Base-by-base conservation (phyloP, 208 protist genomes). In the Leishmania tarentolae region DNA sequence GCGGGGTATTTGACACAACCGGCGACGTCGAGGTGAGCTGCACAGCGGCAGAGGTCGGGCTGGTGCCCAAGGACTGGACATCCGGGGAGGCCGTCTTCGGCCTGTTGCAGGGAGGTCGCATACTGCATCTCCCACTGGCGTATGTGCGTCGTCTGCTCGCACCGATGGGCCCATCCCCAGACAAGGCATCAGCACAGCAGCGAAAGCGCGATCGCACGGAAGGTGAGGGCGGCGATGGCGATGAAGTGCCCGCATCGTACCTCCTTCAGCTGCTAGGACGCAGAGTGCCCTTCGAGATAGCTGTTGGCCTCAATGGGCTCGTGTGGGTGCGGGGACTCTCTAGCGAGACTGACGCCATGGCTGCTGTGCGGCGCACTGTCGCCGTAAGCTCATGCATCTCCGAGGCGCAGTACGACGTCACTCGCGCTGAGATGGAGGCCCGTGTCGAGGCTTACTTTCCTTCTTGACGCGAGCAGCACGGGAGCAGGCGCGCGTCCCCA, bases 41-140 rank as follows among this genome's bases (percentile, higher is more conserved):
- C 86, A 84, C 80, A 74, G 92, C 94, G 6, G 90, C 87, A 11
- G 91, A 93, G 65, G 90, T 94, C 15, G 93, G 91, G 1, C 86
- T 98, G 47, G 71, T 83, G 21, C 85, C 94, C 19, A 92, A 93
- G 72, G 92, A 96, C 82, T 98, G 94, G 93, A 96, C 91, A 7
- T 93, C 93, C 19, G 88, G 89, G 7, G 91, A 96, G 73, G 89
- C 92, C 28, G 84, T 92, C 57, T 98, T 96, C 76, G 94, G 94
- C 0, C 90, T 88, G 28, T 85, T 98, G 47, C 76, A 80, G 21
- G 92, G 89, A n/a, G 94, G 94, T 8, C 87, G 87, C 21, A 78
- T 96, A 46, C 78, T 98, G 40, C 81, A 88, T 28, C 80, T 98
- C 21, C 80, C 91, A 9, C 76, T 98, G 61, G 76, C 88, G 44